Evolutionary conservation across 176 grass and related monocot species (phyloP).

Genomic region (Oryza rufipogon): DNA sequence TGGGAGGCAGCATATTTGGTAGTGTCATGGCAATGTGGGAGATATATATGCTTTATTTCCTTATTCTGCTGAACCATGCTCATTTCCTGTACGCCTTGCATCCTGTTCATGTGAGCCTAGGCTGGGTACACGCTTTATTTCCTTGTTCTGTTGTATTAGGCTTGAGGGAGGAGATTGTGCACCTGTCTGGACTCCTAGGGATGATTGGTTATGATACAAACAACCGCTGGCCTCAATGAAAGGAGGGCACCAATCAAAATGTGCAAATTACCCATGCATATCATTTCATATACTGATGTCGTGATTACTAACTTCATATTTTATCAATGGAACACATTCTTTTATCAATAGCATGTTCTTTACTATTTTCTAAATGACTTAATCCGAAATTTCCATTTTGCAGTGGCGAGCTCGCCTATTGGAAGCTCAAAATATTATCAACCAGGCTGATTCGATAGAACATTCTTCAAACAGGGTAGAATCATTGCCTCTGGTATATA

Average conservation of each 20-base stretch:
- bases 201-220: not conserved
- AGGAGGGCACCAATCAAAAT: not conserved
- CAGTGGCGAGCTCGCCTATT: slow-evolving; percentile 66
- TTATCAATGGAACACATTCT: not conserved
- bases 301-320: slow-evolving; percentile 1
- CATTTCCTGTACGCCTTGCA: too few relatives aligned
- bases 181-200: slow-evolving; percentile 1
- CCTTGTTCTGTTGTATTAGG: slow-evolving; percentile 7
- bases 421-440: slow-evolving; percentile 69
- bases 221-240: not conserved
- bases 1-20: not conserved
- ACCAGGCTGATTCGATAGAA: slow-evolving; percentile 48
- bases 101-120: not conserved
- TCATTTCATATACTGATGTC: not conserved
- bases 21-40: not conserved
- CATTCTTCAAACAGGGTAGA: slow-evolving; percentile 47
- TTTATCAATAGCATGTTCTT: slow-evolving; percentile 8
- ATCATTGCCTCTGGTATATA: slow-evolving; percentile 52
- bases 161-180: not conserved
- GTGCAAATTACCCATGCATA: not conserved
- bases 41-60: not conserved
- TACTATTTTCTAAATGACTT: slow-evolving; percentile 3
- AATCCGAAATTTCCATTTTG: slow-evolving; percentile 32
- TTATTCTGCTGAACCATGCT: slow-evolving; percentile 1
- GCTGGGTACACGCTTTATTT: not conserved